These are phyloP conservation scores for Globisporangium recalcitrans DNA, from an alignment of 352 stramenopile genomes.

Conservation along the genomic window DNA sequence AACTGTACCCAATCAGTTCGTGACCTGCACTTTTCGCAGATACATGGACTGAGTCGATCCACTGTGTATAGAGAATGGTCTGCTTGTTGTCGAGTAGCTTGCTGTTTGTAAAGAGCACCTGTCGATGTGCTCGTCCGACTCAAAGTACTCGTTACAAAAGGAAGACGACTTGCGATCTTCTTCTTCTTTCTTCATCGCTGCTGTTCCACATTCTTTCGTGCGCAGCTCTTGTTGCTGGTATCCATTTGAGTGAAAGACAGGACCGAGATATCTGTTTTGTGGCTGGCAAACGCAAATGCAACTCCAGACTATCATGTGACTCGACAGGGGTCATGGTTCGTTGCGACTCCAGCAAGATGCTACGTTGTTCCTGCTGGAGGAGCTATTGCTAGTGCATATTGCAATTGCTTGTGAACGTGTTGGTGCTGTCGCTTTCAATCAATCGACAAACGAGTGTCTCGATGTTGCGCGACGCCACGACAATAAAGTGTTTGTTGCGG, in stretches of 20 bases:
- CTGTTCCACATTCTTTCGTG: not conserved
- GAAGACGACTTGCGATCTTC: not conserved
- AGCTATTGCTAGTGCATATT: too few relatives aligned
- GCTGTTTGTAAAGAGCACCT: too few relatives aligned
- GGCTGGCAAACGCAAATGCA: not conserved
- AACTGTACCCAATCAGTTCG: not conserved
- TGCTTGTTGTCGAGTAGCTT: too few relatives aligned
- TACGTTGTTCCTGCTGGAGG: too few relatives aligned
- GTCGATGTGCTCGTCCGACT: too few relatives aligned
- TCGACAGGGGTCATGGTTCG: too few relatives aligned
- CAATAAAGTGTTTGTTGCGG: not conserved
- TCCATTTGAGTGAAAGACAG: conserved; percentile 5
- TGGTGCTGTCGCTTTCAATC: not conserved
- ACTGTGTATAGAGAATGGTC: too few relatives aligned
- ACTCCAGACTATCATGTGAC: not conserved
- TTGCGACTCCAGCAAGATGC: too few relatives aligned
- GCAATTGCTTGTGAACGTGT: too few relatives aligned
- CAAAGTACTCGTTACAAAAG: not conserved
- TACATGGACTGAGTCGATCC: not conserved
- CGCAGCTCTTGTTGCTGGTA: not conserved
- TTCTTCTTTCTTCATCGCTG: not conserved
- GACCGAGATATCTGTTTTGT: not conserved
- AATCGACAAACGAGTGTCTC: not conserved
- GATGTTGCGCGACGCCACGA: not conserved
- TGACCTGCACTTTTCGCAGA: conserved; percentile 3